Evolutionary conservation across 805 yeast species (phyloP).

Genomic region (Zygosaccharomyces lentus): DNA sequence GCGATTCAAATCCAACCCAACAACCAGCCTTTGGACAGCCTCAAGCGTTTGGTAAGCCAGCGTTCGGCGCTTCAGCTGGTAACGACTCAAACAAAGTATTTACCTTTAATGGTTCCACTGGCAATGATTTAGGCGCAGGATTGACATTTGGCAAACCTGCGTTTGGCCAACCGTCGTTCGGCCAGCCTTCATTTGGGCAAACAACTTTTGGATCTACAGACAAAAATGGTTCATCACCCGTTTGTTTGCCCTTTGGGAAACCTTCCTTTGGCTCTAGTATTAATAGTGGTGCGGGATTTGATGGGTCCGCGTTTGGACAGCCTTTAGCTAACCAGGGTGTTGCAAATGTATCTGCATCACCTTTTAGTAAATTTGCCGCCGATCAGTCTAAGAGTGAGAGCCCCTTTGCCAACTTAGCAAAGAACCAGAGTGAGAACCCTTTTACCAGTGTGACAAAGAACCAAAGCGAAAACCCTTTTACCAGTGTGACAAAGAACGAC

Average conservation of each 20-base stretch:
- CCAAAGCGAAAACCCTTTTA: conserved; percentile 6
- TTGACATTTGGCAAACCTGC: neutral
- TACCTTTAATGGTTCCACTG: neutral
- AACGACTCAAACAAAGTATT: neutral
- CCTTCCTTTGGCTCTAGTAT: conserved; percentile 17
- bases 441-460: conserved; percentile 5
- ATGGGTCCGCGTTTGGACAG: conserved; percentile 7
- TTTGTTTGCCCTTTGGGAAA: conserved; percentile 9
- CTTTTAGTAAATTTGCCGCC: conserved; percentile 2
- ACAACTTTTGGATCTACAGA: conserved; percentile 28
- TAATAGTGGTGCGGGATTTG: neutral
- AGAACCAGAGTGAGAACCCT: conserved; percentile 5
- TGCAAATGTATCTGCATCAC: conserved; percentile 9
- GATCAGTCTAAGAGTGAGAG: conserved; percentile 1
- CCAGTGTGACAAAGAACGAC: neutral
- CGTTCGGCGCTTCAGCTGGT: conserved; percentile 7
- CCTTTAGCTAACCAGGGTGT: conserved; percentile 11
- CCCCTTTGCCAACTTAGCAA: conserved; percentile 6
- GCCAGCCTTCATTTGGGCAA: conserved; percentile 12
- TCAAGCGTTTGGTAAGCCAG: conserved; percentile 16
- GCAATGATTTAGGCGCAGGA: neutral
- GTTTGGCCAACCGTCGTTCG: conserved; percentile 12
- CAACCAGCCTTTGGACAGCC: conserved; percentile 11
- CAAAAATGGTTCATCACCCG: neutral
- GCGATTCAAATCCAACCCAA: neutral